Base-by-base conservation (phyloP, 169 alveolate genomes). In the Plasmodium coatneyi region DNA sequence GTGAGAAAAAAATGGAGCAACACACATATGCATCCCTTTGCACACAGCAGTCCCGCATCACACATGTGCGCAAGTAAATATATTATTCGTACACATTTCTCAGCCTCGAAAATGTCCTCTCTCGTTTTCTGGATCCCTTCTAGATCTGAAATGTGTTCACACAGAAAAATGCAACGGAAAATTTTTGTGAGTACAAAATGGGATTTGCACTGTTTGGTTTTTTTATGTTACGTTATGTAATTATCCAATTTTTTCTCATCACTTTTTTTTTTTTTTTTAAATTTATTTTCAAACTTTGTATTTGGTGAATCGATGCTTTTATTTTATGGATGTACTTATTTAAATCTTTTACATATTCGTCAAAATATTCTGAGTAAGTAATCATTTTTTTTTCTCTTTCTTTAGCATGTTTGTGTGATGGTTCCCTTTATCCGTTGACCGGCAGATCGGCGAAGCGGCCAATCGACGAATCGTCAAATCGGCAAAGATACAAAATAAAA, bases 301-400 rank as follows among this genome's bases (percentile, higher is more conserved):
- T 87, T 54, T 78, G 60, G 79, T 34, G 70, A 78, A 87, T 79
- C 32, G 83, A 87, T n/a, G 80, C 6, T 80, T 87, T 87, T 87
- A 87, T 87, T 87, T 87, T 76, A 56, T 79, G 89, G 12, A 76
- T 19, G 71, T 87, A 79, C 22, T 22, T 79, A 30, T 87, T 79
- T 78, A 87, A 87, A 66, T 87, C 93, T 78, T 56, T 70, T 30
- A 80, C 89, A 87, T 87, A 87, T n/a, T 78, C 93, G 49, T 87
- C 93, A 54, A 87, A 70, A 49, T 87, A 87, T 87, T 87, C 93
- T 78, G 93, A 87, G 82, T 87, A 87, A 0, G 93, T 79, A 78
- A 87, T 87, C 93, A 87, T 87, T 87, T 87, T 87, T 78, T 79
- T 74, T 87, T 87, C 79, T 78, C 60, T 66, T 74, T 49, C 46